phyloP scores from a whole-genome alignment of 2,329 filamentous ascomycete genomes.

The Chaetomiaceae sp. region DNA sequence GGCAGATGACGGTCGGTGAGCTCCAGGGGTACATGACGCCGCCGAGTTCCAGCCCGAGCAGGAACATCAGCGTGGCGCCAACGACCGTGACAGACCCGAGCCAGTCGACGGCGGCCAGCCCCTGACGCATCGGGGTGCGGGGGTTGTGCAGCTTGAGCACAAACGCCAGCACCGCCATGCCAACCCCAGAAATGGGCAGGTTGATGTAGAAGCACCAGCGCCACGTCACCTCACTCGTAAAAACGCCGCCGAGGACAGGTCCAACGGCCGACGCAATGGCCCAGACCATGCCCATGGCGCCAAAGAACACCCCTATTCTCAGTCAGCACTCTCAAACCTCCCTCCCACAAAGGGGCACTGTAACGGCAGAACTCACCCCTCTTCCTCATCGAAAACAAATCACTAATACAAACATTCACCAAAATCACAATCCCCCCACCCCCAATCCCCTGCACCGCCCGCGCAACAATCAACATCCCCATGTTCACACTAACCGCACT shows the following conservation, averaged over 20 bases:
- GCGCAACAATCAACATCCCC: slow-evolving; percentile 42
- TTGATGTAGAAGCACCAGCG: slow-evolving; percentile 49
- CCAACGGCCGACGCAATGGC: slow-evolving; percentile 62
- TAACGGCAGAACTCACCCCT: slow-evolving; percentile 22
- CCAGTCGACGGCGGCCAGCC: slow-evolving; percentile 59
- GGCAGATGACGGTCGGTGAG: slow-evolving; percentile 57
- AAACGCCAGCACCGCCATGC: slow-evolving; percentile 55
- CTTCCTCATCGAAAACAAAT: slow-evolving; percentile 47
- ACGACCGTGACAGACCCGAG: slow-evolving; percentile 59
- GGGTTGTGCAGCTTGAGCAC: slow-evolving; percentile 65
- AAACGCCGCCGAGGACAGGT: slow-evolving; percentile 56
- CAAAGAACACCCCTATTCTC: slow-evolving; percentile 48
- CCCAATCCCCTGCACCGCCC: slow-evolving; percentile 49
- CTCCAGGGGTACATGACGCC: slow-evolving; percentile 59
- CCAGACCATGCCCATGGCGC: slow-evolving; percentile 63
- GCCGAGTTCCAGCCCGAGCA: slow-evolving; percentile 66
- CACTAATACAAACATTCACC: slow-evolving; percentile 51
- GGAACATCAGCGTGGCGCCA: slow-evolving; percentile 62
- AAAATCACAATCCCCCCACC: slow-evolving; percentile 49
- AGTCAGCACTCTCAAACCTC: neutral
- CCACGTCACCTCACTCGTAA: slow-evolving; percentile 59
- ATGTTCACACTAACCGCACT: slow-evolving; percentile 45
- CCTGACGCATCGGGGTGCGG: slow-evolving; percentile 56
- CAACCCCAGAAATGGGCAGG: slow-evolving; percentile 49
- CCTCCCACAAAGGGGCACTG: neutral